These are phyloP conservation scores for Lactarius vividus DNA, from an alignment of 768 basidiomycete genomes.

Conservation along the genomic window DNA sequence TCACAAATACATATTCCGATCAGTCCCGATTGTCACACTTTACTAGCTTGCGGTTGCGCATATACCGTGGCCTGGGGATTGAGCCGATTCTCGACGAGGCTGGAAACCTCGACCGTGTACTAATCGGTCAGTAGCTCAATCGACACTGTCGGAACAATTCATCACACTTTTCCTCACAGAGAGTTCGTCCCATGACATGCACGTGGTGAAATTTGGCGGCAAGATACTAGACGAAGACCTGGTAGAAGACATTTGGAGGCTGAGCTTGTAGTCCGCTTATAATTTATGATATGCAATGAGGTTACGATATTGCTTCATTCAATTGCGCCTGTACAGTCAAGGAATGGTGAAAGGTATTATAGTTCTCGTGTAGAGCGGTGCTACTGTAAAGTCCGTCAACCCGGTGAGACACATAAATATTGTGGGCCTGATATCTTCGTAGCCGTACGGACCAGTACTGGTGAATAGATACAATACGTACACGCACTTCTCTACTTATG, in stretches of 20 bases:
- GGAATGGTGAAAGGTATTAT: background rate
- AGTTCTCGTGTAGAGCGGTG: conserved; percentile 9
- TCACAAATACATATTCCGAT: background rate
- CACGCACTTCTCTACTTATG: background rate
- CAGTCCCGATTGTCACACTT: background rate
- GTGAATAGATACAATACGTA: conserved; percentile 11
- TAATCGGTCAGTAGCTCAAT: conserved; percentile 55
- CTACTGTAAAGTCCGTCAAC: background rate
- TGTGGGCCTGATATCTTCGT: background rate
- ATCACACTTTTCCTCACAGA: conserved; percentile 28
- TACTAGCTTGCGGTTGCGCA: conserved; percentile 60
- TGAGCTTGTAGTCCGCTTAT: conserved; percentile 9
- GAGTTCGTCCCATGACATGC: conserved; percentile 22
- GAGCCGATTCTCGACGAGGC: conserved; percentile 58
- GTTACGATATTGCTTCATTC: background rate
- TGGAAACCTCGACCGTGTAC: conserved; percentile 53
- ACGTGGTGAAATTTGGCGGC: conserved; percentile 17
- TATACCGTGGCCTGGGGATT: conserved; percentile 73
- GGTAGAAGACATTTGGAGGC: conserved; percentile 23
- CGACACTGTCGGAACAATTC: background rate
- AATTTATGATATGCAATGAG: background rate
- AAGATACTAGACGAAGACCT: conserved; percentile 1
- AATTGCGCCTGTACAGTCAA: conserved; percentile 2
- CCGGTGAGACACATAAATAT: conserved; percentile 5
- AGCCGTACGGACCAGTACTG: background rate